These are phyloP conservation scores for Epithemia pelagica DNA, from an alignment of 108 stramenopile species.

Conservation along the genomic window DNA sequence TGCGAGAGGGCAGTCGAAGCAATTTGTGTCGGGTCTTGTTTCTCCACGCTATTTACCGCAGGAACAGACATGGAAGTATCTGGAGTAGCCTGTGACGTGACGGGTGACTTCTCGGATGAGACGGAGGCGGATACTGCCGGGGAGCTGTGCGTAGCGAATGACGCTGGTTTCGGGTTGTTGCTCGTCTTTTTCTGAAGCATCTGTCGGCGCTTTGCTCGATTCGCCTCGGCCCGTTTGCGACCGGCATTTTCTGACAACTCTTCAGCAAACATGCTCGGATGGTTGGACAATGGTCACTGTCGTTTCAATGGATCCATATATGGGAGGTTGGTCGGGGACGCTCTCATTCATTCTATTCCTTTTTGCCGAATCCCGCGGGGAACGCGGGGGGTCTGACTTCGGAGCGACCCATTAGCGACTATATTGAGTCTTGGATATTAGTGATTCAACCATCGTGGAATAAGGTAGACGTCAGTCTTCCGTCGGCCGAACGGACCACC, in stretches of 20 bases:
- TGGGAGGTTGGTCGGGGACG: too few species aligned
- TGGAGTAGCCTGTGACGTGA: neutral
- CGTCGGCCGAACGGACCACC: too few species aligned
- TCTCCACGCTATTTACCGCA: neutral
- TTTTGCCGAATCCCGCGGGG: too few species aligned
- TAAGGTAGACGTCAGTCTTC: too few species aligned
- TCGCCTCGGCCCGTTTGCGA: constrained; percentile 64
- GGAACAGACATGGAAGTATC: neutral
- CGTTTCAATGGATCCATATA: too few species aligned
- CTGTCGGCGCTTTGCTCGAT: constrained; percentile 47
- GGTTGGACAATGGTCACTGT: neutral
- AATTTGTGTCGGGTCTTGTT: neutral
- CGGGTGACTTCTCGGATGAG: neutral
- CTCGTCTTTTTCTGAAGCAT: constrained; percentile 55
- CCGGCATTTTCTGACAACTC: constrained; percentile 63
- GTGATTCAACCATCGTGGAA: too few species aligned
- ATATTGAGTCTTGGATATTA: too few species aligned
- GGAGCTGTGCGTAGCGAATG: neutral
- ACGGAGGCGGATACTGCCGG: neutral
- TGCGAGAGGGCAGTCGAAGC: neutral
- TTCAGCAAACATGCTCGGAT: constrained; percentile 63
- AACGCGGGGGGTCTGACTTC: too few species aligned
- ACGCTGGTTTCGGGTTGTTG: neutral
- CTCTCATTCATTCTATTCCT: too few species aligned
- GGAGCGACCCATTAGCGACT: too few species aligned